Base-by-base conservation (phyloP, 1,284 basidiomycete genomes). In the Hemileia vastatrix region DNA sequence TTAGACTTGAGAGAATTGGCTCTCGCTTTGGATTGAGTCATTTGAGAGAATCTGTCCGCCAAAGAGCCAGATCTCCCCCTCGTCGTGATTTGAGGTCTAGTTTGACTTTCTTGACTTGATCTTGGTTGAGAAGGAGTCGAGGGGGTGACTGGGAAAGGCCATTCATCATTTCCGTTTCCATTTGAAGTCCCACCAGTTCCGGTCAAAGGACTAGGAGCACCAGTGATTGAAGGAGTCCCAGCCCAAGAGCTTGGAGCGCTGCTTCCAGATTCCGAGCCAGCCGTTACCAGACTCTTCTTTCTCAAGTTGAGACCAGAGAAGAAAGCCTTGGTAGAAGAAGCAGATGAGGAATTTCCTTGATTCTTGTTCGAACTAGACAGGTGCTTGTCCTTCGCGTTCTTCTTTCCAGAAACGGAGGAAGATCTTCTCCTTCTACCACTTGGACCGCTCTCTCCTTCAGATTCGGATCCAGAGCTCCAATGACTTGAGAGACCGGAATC, bases 381-480 rank as follows among this genome's bases (percentile, higher is more conserved):
- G 36, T 56, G 36, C 19, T 24, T 63, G 31, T 24, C 18, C 45
- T 63, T 56, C 18, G 31, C 13, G n/a, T 3, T 32, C 31, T 19
- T 31, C 33, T 23, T 40, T 40, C 36, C 36, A 11, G 36, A 40
- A 40, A 40, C 36, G 8, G 36, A 40, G 36, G 36, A 40, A 40
- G 36, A 48, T 21, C 47, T 15, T 24, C 15, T 36, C 18, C 33
- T 48, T 23, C 15, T 47, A 19, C 15, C 21, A 13, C 50, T 23
- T 27, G 27, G 27, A 27, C 27, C 27, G 19, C 11, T 54, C 54
- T 66, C 68, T 18, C 57, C 66, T 1, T 68, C 68, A 3, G 65
- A 66, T 18, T 71, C 69, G 9, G 69, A 71, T 4, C 68, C 69
- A 3, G 69, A 71, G 57, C 69, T 71, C 69, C 69, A 71, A 24